These are phyloP conservation scores for Stephania japonica DNA, from an alignment of 164 flowering plant genomes.

Conservation along the genomic window DNA sequence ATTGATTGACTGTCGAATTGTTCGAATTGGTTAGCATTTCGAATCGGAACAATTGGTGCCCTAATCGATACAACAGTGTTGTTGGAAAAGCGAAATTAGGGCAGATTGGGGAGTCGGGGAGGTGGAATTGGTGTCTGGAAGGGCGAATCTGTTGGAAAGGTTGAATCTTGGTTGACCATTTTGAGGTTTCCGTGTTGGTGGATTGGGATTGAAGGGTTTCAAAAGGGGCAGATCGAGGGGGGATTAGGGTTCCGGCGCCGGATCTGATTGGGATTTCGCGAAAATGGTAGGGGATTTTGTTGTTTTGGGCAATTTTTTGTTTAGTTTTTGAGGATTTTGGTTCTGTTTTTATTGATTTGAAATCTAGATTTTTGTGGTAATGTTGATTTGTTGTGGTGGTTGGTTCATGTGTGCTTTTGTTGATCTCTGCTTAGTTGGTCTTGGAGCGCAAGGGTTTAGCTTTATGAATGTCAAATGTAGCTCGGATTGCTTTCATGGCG, in stretches of 20 bases:
- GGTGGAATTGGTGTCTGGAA: background rate
- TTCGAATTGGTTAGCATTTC: no score
- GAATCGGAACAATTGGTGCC: background rate
- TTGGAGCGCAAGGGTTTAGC: slow-evolving; percentile 1
- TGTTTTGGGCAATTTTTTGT: background rate
- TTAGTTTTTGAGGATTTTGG: background rate
- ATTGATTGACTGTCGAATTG: background rate
- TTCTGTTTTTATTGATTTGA: background rate
- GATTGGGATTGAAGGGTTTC: background rate
- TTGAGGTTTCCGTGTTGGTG: background rate
- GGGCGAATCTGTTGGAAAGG: background rate
- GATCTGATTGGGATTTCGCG: background rate
- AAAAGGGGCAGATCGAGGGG: background rate
- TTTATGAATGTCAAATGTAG: background rate
- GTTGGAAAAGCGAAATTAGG: background rate
- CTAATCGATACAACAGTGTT: background rate
- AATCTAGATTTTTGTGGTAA: background rate
- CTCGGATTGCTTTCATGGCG: background rate
- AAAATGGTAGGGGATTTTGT: background rate
- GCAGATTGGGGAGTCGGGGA: background rate
- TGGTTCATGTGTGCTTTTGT: background rate
- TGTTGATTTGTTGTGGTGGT: background rate
- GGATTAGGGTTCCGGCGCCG: background rate
- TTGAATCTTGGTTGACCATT: background rate
- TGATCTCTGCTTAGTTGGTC: slow-evolving; percentile 1